These are phyloP conservation scores for Skeletonema grethae DNA, from an alignment of 108 stramenopile genomes.

Conservation along the genomic window DNA sequence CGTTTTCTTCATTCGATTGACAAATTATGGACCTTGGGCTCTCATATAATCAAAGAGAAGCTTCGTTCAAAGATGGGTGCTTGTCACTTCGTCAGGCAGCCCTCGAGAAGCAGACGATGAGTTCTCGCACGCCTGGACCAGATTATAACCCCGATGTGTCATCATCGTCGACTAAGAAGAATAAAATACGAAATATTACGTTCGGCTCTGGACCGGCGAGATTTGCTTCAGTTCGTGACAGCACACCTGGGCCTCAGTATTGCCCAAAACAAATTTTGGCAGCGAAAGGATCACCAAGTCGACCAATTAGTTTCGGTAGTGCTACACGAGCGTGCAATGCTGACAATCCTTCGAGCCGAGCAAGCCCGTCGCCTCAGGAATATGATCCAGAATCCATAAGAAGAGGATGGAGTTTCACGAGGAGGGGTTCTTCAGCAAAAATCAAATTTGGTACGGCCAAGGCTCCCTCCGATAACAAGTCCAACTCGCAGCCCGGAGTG, in stretches of 20 bases:
- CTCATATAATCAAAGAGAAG: conserved; percentile 30
- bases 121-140: conserved; percentile 33
- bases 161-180: conserved; percentile 2
- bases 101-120: conserved; percentile 31
- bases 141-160: conserved; percentile 46
- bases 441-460: conserved; percentile 37
- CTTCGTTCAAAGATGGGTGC: conserved; percentile 51
- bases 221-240: conserved; percentile 33
- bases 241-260: conserved; percentile 8
- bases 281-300: conserved; percentile 1
- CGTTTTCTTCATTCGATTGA: not conserved
- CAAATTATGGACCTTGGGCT: conserved; percentile 30
- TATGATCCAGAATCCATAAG: conserved; percentile 48
- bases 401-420: conserved; percentile 32
- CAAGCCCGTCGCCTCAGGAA: conserved; percentile 30
- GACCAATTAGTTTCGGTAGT: conserved; percentile 41
- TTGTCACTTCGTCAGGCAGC: conserved; percentile 35
- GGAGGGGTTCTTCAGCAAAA: conserved; percentile 26
- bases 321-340: conserved; percentile 36
- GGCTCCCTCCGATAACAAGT: conserved; percentile 7
- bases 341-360: not conserved
- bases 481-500: conserved; percentile 26
- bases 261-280: not conserved
- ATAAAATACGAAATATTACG: conserved; percentile 39
- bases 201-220: conserved; percentile 50